Conservation (phyloP, 305 asterid species). For the Fraxinus xanthoxyloides region DNA sequence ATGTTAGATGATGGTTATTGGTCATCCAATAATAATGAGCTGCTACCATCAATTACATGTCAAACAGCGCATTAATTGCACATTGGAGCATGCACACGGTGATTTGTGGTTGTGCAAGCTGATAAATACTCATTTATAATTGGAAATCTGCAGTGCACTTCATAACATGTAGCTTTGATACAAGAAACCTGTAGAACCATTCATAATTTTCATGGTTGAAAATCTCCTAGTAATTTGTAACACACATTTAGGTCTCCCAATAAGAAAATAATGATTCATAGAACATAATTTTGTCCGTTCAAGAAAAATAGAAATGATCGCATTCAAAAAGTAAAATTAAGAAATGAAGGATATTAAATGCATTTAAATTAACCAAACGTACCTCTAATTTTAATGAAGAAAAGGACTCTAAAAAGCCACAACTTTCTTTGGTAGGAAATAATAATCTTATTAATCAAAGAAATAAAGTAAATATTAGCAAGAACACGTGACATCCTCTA, state of each 20-base stretch:
- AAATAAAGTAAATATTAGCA: not conserved
- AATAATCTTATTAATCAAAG: not conserved
- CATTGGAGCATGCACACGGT: not conserved
- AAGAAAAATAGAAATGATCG: not conserved
- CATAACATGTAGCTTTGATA: constrained; percentile 11
- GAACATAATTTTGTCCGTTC: not conserved
- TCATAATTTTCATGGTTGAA: not conserved
- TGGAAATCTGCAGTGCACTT: not conserved
- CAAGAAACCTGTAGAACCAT: not conserved
- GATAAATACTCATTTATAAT: not conserved
- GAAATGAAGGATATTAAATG: not conserved
- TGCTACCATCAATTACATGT: constrained; percentile 5
- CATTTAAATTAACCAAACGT: not conserved
- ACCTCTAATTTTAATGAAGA: not conserved
- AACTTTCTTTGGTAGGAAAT: not conserved
- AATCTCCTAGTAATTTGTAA: not conserved
- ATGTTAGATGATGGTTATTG: not conserved
- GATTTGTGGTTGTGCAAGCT: not conserved
- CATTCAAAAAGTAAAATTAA: not conserved
- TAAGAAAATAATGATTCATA: not conserved
- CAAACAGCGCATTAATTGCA: constrained; percentile 1
- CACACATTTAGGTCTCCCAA: not conserved
- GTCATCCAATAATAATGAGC: not conserved
- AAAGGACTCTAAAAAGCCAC: not conserved
- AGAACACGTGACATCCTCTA: not conserved